Percentiles rank a stretch among this genome's conserved stretches.
Evolutionary conservation across 2,329 filamentous ascomycete species (phyloP).

Genomic region (Sporothrix protearum): DNA sequence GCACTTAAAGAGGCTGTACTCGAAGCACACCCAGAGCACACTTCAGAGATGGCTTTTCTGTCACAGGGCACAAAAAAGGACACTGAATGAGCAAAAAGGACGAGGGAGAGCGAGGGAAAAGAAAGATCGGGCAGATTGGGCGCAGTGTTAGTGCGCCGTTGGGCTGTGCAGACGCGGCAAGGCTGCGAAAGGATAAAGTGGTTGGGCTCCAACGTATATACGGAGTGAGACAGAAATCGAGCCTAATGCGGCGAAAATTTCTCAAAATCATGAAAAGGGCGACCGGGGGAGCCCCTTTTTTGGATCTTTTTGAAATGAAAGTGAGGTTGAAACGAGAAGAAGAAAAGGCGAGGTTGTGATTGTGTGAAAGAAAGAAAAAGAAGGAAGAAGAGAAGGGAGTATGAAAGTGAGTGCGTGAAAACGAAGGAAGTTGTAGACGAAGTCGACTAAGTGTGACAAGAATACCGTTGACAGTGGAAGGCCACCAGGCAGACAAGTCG

Average conservation of each 20-base stretch:
- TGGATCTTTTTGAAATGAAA: not conserved
- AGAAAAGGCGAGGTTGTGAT: not conserved
- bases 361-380: not conserved
- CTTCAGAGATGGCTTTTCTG: not conserved
- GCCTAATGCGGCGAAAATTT: conserved; percentile 21
- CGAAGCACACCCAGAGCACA: not conserved
- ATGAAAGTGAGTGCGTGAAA: not conserved
- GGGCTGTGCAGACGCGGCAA: conserved; percentile 21
- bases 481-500: conserved; percentile 10
- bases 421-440: not conserved
- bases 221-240: conserved; percentile 23
- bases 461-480: not conserved
- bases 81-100: not conserved
- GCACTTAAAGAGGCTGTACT: too few species aligned
- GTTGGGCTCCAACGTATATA: conserved; percentile 24
- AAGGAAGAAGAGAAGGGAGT: not conserved
- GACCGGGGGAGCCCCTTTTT: conserved; percentile 11
- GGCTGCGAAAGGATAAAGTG: conserved; percentile 22
- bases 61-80: not conserved
- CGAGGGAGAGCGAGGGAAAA: not conserved
- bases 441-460: not conserved
- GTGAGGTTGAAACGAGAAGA: not conserved
- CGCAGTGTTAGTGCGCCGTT: conserved; percentile 18
- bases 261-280: conserved; percentile 14
- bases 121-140: conserved; percentile 16